Conservation (phyloP, 441 rosid species). For the Cnidoscolus chayamansa region DNA sequence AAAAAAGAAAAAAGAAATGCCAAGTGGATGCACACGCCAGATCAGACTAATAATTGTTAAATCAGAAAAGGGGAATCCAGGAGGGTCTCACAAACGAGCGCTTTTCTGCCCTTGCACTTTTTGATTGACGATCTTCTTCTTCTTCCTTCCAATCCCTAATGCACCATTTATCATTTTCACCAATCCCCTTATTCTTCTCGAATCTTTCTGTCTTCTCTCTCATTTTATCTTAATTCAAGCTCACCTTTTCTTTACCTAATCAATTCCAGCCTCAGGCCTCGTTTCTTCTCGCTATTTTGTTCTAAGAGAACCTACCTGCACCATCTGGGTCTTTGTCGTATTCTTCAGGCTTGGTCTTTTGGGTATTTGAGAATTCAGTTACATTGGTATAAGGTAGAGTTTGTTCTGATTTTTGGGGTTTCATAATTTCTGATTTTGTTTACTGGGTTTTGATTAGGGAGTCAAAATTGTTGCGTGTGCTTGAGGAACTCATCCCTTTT, state of each 20-base stretch:
- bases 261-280: background rate
- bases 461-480: background rate
- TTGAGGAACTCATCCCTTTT: slow-evolving; percentile 7
- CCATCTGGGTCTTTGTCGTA: slow-evolving; percentile 22
- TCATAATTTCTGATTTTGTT: background rate
- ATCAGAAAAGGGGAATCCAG: slow-evolving; percentile 15
- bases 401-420: slow-evolving; percentile 1
- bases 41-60: slow-evolving; percentile 8
- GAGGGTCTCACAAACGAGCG: slow-evolving; percentile 26
- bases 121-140: background rate
- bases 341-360: background rate
- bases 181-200: background rate
- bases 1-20: background rate
- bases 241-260: background rate
- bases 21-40: slow-evolving; percentile 1
- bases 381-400: background rate
- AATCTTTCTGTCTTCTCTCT: slow-evolving; percentile 4
- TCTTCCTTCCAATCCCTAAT: slow-evolving; percentile 24
- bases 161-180: background rate
- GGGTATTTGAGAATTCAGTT: slow-evolving; percentile 1
- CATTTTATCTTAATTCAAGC: background rate
- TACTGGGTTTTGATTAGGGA: background rate
- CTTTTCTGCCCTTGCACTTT: slow-evolving; percentile 22
- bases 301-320: slow-evolving; percentile 11
- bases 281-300: background rate